Base-by-base conservation (phyloP, 1,284 basidiomycete genomes). In the Apiotrichum brassicae region DNA sequence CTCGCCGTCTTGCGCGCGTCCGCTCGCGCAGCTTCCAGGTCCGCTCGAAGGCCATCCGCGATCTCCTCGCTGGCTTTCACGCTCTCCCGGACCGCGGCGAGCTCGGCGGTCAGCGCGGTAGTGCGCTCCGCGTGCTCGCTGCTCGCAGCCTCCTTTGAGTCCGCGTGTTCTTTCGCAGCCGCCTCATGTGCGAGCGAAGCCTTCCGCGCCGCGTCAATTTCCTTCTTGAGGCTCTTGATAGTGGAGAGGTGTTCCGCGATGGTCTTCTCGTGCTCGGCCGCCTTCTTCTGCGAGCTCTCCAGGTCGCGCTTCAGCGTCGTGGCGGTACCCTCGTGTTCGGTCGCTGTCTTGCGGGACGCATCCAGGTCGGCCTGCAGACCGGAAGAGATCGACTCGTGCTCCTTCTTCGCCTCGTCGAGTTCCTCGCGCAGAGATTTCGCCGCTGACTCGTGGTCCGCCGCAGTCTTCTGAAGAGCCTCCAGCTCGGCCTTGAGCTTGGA, bases 291-390 rank as follows among this genome's bases (percentile, higher is more conserved):
- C 26, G 46, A 33, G 4, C 42, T 42, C 25, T 48, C 43, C 4
- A 53, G 46, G 26, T 53, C 51, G n/a, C 37, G 32, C 43, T 41
- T 48, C 3, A 53, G 46, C 5, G 38, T 24, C 9, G 33, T 25
- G 3, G 25, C 46, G 9, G 28, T 19, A 4, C 25, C 18, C 38
- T 53, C 51, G 46, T 46, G 51, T 33, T 48, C 45, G 16, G 36
- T 25, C 22, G 26, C 32, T 3, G 37, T n/a, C 19, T 35, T 22
- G 14, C 35, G 36, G 12, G 42, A 26, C 0, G 50, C 22, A 11
- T 54, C 48, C 12, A 53, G 51, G 24, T 53, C 51, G 11, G 19
- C 24, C 24, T 20, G 14, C n/a, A 22, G 20, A 12, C 19, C 9
- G 6, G 43, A 13, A n/a, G 43, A 33, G 4, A 25, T 22, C 4